These are phyloP conservation scores for Colletotrichum sp. DNA, from an alignment of 2,329 filamentous ascomycete species.

Conservation along the genomic window DNA sequence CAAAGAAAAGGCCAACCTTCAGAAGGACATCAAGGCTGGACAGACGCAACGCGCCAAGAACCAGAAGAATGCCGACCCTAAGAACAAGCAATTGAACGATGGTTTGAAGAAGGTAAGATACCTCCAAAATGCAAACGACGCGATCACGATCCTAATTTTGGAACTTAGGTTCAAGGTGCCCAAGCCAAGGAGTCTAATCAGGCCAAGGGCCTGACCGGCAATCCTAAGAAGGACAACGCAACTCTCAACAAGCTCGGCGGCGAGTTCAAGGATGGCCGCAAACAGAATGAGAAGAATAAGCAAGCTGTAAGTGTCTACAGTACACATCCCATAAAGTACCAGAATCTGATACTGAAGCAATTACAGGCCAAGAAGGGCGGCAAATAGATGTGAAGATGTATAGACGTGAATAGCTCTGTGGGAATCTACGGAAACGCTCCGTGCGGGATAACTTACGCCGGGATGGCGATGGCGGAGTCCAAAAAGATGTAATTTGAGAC, in stretches of 20 bases:
- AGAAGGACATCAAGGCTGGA: not conserved
- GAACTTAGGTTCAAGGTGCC: not conserved
- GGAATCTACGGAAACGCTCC: not conserved
- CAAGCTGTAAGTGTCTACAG: not conserved
- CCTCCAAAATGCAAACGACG: rapidly evolving
- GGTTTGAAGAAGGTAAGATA: conserved; percentile 1
- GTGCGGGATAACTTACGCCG: not conserved
- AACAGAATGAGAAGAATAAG: not conserved
- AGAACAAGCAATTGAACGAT: not conserved
- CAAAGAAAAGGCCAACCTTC: not conserved
- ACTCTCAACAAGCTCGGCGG: not conserved
- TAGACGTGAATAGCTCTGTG: not conserved
- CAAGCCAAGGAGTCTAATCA: not conserved
- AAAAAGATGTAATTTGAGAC: not conserved
- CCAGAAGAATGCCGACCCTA: not conserved
- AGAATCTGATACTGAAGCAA: no score
- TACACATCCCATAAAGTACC: rapidly evolving
- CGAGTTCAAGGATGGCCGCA: not conserved
- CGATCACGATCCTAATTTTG: not conserved
- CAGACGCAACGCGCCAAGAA: not conserved
- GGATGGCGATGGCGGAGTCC: not conserved
- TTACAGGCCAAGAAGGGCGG: not conserved
- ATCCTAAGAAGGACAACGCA: not conserved
- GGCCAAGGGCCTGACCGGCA: not conserved
- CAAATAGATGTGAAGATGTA: rapidly evolving